Base-by-base conservation (phyloP, 208 protist genomes). In the Crithidia bombi region DNA sequence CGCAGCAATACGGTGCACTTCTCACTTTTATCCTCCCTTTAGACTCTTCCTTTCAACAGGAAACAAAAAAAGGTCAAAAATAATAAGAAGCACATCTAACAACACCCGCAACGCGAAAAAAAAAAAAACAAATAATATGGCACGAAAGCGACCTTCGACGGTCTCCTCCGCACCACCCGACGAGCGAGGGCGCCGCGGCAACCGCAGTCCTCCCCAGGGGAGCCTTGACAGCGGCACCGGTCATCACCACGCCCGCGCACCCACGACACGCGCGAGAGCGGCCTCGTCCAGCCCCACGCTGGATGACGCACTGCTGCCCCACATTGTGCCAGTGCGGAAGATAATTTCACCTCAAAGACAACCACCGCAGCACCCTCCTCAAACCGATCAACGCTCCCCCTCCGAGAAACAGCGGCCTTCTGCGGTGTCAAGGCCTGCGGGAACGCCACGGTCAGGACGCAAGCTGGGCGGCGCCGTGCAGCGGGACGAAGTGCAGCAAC, bases 131-230 rank as follows among this genome's bases (percentile, higher is more conserved):
- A 25, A 39, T 15, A 10, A 35, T 23, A 65, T 65, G 59, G 59
- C 41, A 6, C 59, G 30, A 41, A 54, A 65, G 15, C 59, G 59
- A 32, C 59, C 59, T 0, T 41, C 59, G 5, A 65, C 59, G 0
- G 41, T 65, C 44, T 51, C 59, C 9, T 54, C 59, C 1, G 54
- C 30, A 1, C 32, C 59, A 15, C 23, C 30, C 1, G 59, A 54
- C 19, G 59, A 41, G 17, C 59, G 59, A 5, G 44, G 44, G 3
- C 59, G 59, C 30, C 5, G 51, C 44, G 59, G 44, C 30, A 30
- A 4, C 19, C 59, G 44, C 12, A 65, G 59, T 21, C 44, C 59
- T 36, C n/a, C 26, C 14, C 7, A 17, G 23, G 1, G 6, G 9
- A 10, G 26, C 26, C 2, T 23, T 19, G 14, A 38, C 41, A 50